Evolutionary conservation across 345 rosid species (phyloP), one percentile per base, ranked within the genome.

Genomic region (Tarenaya hassleriana): DNA sequence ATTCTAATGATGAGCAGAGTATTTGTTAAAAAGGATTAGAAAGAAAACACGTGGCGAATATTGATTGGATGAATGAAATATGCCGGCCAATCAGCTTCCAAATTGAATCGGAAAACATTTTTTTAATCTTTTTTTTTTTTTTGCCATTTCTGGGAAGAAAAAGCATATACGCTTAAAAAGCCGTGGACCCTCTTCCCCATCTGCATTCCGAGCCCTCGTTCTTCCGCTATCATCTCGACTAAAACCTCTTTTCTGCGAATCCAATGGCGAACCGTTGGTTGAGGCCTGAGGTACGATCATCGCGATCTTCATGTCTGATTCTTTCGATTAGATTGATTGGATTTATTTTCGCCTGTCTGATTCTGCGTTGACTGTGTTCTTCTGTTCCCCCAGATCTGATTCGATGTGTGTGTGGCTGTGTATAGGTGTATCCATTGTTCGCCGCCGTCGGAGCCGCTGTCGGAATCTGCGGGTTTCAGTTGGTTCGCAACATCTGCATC

Each of bases 401-500:
- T 17, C 17, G 53, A 66, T 38, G 0, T 29, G 10, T 35, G 10
- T 16, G 27, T 43, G 11, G 32, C 1, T n/a, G 5, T 16, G 2
- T 8, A 0, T 49, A 92, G 98, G 98, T 88, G 41, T 92, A 76
- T 71, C 98, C 97, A 34, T 75, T 92, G 59, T 92, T 88, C 52
- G 98, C 91, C 34, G 86, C 97, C 19, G 81, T 85, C 12, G 83
- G 95, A 43, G 80, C 71, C 18, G 98, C 97, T 13, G 75, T 92
- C 0, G 97, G 98, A 70, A 92, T 92, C 75, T 92, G 98, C 41
- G 96, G 80, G 7, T 59, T 79, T 24, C 77, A 75, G 66, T 65
- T 92, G 74, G 77, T 81, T 24, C 88, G 97, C 27, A 75, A 92
- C 74, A 74, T 92, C 77, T 73, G 81, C 80, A 78, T 74, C 72